Evolutionary conservation across 495 filamentous ascomycete genomes (phyloP).

Genomic region (Amorphotheca resinae): DNA sequence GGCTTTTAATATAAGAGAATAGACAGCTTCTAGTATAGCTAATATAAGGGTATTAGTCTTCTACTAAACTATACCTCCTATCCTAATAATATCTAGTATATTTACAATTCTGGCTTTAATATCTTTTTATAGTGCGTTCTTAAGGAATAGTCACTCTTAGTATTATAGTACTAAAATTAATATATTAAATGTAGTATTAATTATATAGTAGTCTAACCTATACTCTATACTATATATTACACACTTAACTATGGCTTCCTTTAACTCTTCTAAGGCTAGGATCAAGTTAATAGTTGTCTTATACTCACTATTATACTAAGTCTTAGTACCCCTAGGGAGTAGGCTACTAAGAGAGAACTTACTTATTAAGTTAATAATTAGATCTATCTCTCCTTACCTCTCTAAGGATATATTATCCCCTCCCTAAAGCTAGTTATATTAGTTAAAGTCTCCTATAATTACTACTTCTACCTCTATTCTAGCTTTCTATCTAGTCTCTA

Average conservation of each 20-base stretch:
- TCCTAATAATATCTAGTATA: neutral
- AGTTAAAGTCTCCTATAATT: constrained; percentile 27
- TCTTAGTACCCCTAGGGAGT: constrained; percentile 25
- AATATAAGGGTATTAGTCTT: constrained; percentile 5
- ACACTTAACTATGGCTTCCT: constrained; percentile 20
- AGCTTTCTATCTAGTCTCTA: constrained; percentile 3
- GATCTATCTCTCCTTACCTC: constrained; percentile 25
- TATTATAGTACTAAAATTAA: constrained; percentile 3
- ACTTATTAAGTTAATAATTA: constrained; percentile 27
- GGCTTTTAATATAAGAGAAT: constrained; percentile 4
- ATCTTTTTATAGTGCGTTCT: constrained; percentile 22
- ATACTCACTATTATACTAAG: constrained; percentile 20
- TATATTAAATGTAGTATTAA: constrained; percentile 22
- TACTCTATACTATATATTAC: constrained; percentile 21
- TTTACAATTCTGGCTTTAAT: constrained; percentile 6
- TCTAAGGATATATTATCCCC: constrained; percentile 22
- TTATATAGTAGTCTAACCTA: constrained; percentile 25
- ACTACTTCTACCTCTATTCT: constrained; percentile 12
- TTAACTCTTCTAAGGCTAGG: constrained; percentile 17
- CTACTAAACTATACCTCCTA: constrained; percentile 1
- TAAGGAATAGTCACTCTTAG: constrained; percentile 20
- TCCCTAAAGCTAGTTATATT: constrained; percentile 28
- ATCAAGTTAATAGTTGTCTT: constrained; percentile 24
- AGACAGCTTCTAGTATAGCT: constrained; percentile 4
- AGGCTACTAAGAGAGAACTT: constrained; percentile 21